These are phyloP conservation scores for Linnemannia schmuckeri DNA, from an alignment of 192 early-diverging fungal species.

Conservation along the genomic window DNA sequence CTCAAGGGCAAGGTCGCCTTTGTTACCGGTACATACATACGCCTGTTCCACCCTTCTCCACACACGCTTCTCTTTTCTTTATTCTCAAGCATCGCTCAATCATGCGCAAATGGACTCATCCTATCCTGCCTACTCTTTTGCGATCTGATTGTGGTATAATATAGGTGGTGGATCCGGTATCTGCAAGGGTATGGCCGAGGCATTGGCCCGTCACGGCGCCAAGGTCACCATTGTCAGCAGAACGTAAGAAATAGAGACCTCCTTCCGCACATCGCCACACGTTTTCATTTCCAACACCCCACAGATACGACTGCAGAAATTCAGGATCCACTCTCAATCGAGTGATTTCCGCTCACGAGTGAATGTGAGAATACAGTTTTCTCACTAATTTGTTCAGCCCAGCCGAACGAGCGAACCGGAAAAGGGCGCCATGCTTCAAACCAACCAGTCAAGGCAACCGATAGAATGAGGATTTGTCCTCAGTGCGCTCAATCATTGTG, in stretches of 20 bases:
- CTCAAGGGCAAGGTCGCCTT: slow-evolving; percentile 74
- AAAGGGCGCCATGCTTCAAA: too few species aligned
- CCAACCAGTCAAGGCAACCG: too few species aligned
- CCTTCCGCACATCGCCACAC: too few species aligned
- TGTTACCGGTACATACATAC: slow-evolving; percentile 59
- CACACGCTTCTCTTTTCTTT: background rate
- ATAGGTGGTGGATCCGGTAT: slow-evolving; percentile 72
- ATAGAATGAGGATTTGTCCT: too few species aligned
- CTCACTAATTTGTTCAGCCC: too few species aligned
- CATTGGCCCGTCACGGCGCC: slow-evolving; percentile 70
- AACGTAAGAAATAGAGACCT: slow-evolving; percentile 51
- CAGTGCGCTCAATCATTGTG: too few species aligned
- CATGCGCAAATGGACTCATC: background rate
- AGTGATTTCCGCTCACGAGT: too few species aligned
- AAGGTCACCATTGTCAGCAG: slow-evolving; percentile 75
- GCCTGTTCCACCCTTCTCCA: background rate
- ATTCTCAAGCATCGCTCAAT: background rate
- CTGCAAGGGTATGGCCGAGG: slow-evolving; percentile 76
- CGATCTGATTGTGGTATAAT: background rate
- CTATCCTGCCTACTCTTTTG: background rate
- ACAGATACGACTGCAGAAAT: too few species aligned
- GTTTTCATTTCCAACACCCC: background rate
- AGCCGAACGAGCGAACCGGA: too few species aligned
- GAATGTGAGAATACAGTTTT: too few species aligned
- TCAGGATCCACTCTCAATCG: too few species aligned